Evolutionary conservation across 768 basidiomycete species (phyloP), one percentile per base, ranked within the genome.

Genomic region (Gymnopilus junonius): DNA sequence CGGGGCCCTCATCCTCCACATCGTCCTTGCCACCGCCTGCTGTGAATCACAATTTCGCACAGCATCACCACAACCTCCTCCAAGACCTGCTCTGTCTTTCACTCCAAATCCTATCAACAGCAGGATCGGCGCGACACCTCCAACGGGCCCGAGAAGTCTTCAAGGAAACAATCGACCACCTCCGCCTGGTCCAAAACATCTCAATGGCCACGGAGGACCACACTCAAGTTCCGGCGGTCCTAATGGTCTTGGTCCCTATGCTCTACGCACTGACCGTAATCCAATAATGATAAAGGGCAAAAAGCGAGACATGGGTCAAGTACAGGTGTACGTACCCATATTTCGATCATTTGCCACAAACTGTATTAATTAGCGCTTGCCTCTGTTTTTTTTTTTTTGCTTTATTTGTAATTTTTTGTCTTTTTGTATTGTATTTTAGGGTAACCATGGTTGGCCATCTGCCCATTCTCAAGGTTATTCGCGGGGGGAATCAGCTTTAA

Each of bases 61-160:
- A 63, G 64, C 74, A 45, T 71, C 71, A 64, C n/a, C 71, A 59
- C 71, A 34, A 66, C 73, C 50, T 65, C 70, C 68, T 51, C 65
- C 57, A 31, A 74, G 51, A 62, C 70, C 64, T 57, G 62, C 48
- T n/a, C 62, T 53, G 64, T 39, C 64, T 35, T 53, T 67, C 17
- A 53, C 74, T 17, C 42, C 62, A 59, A 65, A 63, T 35, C 23
- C 69, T 39, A 27, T 17, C 20, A 35, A 14, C 34, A 77, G 74
- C 62, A 80, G 85, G 69, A 79, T 85, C 70, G 85, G 85, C 55
- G 82, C 78, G 48, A 74, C 78, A 3, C n/a, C 87, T 8, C 89
- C 89, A 12, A 90, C 87, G 1, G 89, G 87, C 1, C 89, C 89
- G 15, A 82, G 89, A 45, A 88, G 86, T 70, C 78, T 90, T 48